These are phyloP conservation scores for Cyclotella baltica DNA, from an alignment of 108 stramenopile species.

Conservation along the genomic window DNA sequence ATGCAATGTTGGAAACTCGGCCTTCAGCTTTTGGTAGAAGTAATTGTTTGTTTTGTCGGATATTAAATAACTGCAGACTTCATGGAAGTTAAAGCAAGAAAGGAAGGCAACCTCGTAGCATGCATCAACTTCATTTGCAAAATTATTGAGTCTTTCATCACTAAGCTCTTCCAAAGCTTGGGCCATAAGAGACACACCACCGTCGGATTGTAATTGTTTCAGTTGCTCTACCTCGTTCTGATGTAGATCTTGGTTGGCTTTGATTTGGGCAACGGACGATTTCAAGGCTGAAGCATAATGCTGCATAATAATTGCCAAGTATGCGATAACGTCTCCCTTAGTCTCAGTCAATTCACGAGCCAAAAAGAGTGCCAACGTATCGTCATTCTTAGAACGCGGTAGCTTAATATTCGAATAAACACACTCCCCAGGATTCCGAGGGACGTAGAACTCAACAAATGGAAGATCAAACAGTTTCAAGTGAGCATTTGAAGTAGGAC, in stretches of 20 bases:
- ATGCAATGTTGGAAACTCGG: neutral
- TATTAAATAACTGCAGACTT: neutral
- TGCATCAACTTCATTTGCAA: neutral
- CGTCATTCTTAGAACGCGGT: neutral
- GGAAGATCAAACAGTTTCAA: neutral
- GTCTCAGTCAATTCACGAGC: constrained; percentile 3
- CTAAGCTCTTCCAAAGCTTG: neutral
- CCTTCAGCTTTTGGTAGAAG: neutral
- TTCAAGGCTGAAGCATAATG: neutral
- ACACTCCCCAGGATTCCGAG: neutral
- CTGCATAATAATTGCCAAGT: neutral
- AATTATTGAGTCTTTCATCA: neutral
- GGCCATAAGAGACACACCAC: neutral
- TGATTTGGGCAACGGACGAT: neutral
- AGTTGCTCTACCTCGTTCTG: neutral
- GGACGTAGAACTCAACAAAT: neutral
- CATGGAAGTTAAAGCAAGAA: neutral
- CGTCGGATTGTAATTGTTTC: neutral
- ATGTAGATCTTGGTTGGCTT: neutral
- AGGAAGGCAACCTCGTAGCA: neutral
- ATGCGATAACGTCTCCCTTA: neutral
- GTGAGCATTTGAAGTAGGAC: neutral
- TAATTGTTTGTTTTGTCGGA: neutral
- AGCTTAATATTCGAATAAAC: neutral
- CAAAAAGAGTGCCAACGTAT: neutral